These are phyloP conservation scores for Penicillium polonicum DNA, from an alignment of 2,329 filamentous ascomycete species.

Conservation along the genomic window DNA sequence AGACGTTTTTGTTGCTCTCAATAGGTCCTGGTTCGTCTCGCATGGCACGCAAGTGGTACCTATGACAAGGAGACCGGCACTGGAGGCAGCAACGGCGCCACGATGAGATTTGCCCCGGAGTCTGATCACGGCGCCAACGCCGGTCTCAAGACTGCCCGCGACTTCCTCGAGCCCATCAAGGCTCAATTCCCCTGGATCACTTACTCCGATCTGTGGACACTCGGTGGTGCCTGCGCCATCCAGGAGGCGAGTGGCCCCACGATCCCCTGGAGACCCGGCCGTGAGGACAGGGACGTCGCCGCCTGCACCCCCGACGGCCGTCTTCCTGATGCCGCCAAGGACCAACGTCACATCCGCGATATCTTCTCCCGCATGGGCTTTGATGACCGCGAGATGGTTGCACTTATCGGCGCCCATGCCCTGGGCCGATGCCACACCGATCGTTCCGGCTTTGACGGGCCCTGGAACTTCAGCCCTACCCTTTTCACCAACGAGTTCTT, in stretches of 20 bases:
- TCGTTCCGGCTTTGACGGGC: slow-evolving; percentile 82
- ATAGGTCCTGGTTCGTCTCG: slow-evolving; percentile 74
- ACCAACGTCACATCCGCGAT: slow-evolving; percentile 75
- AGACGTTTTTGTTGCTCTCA: background rate
- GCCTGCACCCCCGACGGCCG: slow-evolving; percentile 94
- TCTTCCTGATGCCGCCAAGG: slow-evolving; percentile 77
- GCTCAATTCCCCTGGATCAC: slow-evolving; percentile 89
- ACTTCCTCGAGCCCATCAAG: slow-evolving; percentile 93
- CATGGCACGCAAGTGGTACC: slow-evolving; percentile 92
- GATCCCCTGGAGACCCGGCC: slow-evolving; percentile 86
- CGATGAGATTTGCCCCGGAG: slow-evolving; percentile 93
- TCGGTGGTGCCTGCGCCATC: slow-evolving; percentile 78
- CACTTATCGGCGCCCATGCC: slow-evolving; percentile 79
- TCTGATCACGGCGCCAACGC: slow-evolving; percentile 90
- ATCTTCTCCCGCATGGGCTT: slow-evolving; percentile 98
- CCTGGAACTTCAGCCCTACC: slow-evolving; percentile 90
- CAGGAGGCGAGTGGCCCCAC: slow-evolving; percentile 92
- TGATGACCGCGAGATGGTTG: slow-evolving; percentile 94
- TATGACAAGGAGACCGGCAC: slow-evolving; percentile 85
- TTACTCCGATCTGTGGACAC: slow-evolving; percentile 96
- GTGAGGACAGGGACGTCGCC: slow-evolving; percentile 71
- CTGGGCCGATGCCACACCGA: slow-evolving; percentile 87
- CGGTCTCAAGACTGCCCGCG: slow-evolving; percentile 78
- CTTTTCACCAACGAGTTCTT: slow-evolving; percentile 94
- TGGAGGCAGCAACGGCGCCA: slow-evolving; percentile 92